A percentile compares a stretch with the other conserved stretches of the same genome.
Conservation (phyloP, 2,329 filamentous ascomycete genomes). For the Penicillium sp. region DNA sequence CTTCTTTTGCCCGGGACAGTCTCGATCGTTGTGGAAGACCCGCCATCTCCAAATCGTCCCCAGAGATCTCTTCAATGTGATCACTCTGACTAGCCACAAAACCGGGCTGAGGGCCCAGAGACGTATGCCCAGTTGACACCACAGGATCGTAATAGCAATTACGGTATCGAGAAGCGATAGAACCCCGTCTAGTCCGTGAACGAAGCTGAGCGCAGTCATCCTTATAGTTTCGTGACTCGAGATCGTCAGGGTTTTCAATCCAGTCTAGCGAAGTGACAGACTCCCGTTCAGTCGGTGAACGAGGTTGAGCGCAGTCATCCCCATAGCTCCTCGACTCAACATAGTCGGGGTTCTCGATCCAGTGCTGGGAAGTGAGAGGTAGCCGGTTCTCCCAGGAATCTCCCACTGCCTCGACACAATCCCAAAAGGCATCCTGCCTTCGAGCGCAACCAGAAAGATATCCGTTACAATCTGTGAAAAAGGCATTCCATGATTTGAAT, state of each 20-base stretch:
- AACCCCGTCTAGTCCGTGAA: neutral
- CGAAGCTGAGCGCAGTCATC: neutral
- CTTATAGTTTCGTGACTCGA: too few species aligned
- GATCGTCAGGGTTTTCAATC: neutral
- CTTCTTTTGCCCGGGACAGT: neutral
- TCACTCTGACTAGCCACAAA: neutral
- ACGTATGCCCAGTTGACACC: neutral
- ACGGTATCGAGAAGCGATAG: neutral
- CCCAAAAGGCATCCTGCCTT: neutral
- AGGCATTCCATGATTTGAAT: neutral
- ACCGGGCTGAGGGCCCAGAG: neutral
- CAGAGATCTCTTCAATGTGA: neutral
- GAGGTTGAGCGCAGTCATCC: neutral
- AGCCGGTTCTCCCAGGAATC: neutral
- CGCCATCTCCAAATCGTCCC: neutral
- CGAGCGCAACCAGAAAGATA: neutral
- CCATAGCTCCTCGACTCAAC: too few species aligned
- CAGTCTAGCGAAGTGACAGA: neutral
- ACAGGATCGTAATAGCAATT: neutral
- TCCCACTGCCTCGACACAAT: neutral
- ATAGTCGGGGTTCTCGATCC: neutral
- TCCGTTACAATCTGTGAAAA: neutral
- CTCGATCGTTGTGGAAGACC: neutral
- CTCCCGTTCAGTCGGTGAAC: neutral
- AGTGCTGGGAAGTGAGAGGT: neutral